Evolutionary conservation across 305 asterid species (phyloP).

Genomic region (Fraxinus paxiana): DNA sequence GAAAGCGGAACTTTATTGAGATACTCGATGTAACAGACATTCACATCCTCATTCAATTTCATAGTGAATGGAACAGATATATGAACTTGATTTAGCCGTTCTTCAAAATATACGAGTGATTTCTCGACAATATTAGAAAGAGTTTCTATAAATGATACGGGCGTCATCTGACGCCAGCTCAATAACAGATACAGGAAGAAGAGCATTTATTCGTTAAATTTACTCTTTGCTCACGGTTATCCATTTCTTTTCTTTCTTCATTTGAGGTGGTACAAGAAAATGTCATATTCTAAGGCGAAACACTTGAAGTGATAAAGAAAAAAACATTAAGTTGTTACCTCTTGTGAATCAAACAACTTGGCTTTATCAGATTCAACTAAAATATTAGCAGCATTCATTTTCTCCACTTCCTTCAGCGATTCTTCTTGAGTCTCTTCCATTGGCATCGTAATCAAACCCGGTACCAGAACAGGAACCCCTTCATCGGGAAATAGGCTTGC

Average conservation of each 20-base stretch:
- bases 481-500: slow-evolving; percentile 23
- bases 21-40: neutral
- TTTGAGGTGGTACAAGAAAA: neutral
- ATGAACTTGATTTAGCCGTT: neutral
- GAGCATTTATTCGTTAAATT: neutral
- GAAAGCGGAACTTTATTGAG: neutral
- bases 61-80: neutral
- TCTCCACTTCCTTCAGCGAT: slow-evolving; percentile 15
- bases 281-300: slow-evolving; percentile 9
- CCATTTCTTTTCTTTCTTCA: neutral
- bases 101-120: neutral
- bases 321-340: slow-evolving; percentile 49
- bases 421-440: slow-evolving; percentile 25
- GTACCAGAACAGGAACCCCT: slow-evolving; percentile 49
- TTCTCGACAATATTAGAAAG: neutral
- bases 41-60: neutral
- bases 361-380: slow-evolving; percentile 16
- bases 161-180: neutral
- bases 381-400: slow-evolving; percentile 8
- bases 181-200: neutral
- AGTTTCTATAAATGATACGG: neutral
- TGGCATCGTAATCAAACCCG: slow-evolving; percentile 42
- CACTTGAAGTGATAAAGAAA: slow-evolving; percentile 7
- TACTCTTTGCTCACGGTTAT: neutral
- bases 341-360: slow-evolving; percentile 31